Conservation (phyloP, 805 yeast genomes). For the Candida berthetii region DNA sequence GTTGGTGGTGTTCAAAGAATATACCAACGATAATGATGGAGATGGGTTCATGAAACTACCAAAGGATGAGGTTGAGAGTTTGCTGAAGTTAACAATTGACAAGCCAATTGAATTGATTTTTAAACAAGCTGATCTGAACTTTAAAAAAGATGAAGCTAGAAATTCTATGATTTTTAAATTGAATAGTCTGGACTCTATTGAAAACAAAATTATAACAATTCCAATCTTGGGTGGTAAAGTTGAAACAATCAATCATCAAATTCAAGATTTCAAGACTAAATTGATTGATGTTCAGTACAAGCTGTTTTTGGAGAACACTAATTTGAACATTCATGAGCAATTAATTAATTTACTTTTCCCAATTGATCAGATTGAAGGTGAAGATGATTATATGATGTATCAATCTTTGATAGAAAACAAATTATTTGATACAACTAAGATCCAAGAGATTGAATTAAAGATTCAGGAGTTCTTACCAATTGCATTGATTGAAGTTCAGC, state of each 20-base stretch:
- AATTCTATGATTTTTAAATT: conserved; percentile 35
- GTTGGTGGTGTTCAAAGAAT: conserved; percentile 47
- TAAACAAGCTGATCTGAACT: conserved; percentile 21
- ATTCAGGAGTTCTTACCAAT: conserved; percentile 50
- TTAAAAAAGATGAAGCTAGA: conserved; percentile 18
- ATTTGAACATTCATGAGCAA: conserved; percentile 53
- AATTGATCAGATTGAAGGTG: conserved; percentile 39
- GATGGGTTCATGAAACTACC: conserved; percentile 32
- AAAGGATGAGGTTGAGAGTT: conserved; percentile 25
- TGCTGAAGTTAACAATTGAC: conserved; percentile 37
- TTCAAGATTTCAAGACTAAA: conserved; percentile 29
- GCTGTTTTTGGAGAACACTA: conserved; percentile 43
- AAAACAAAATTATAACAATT: conserved; percentile 42
- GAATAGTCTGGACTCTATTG: conserved; percentile 56
- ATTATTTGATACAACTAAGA: conserved; percentile 37
- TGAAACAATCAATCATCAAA: conserved; percentile 23
- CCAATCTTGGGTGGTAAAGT: conserved; percentile 31
- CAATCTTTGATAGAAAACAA: conserved; percentile 60
- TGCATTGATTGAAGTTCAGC: conserved; percentile 56
- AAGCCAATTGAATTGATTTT: conserved; percentile 24
- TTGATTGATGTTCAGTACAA: conserved; percentile 41
- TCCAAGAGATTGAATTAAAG: conserved; percentile 35
- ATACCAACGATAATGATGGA: conserved; percentile 16
- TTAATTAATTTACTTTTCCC: conserved; percentile 70
- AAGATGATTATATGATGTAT: conserved; percentile 57